Conservation (phyloP, 768 basidiomycete genomes). For the Leccinum uliginosum region DNA sequence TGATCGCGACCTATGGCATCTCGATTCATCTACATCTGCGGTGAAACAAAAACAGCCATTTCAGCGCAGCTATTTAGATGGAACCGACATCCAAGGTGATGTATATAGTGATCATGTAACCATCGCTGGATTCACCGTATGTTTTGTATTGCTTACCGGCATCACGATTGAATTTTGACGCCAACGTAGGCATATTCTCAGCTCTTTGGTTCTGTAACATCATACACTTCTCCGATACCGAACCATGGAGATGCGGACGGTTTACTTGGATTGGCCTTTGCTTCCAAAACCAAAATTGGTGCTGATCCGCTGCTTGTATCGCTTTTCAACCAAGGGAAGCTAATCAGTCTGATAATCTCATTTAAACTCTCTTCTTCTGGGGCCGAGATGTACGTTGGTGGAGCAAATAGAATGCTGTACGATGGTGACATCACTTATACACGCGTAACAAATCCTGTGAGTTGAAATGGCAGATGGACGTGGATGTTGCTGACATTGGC, state of each 20-base stretch:
- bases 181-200: not conserved
- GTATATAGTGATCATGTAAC: not conserved
- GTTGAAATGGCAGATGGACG: not conserved
- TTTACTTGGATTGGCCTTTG: not conserved
- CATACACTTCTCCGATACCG: not conserved
- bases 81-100: not conserved
- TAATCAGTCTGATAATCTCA: not conserved
- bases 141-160: not conserved
- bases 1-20: not conserved
- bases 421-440: not conserved
- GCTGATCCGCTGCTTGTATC: not conserved
- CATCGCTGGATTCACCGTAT: not conserved
- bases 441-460: not conserved
- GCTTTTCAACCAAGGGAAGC: not conserved
- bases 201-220: not conserved
- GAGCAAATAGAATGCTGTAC: not conserved
- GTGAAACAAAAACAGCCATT: too few species aligned
- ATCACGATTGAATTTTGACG: not conserved
- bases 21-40: not conserved
- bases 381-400: not conserved
- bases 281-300: not conserved
- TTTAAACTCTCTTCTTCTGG: not conserved
- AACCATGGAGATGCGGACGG: not conserved
- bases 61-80: not conserved
- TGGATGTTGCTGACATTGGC: not conserved